phyloP scores from a whole-genome alignment of 352 stramenopile genomes.

The Thraustochytrium striatum region DNA sequence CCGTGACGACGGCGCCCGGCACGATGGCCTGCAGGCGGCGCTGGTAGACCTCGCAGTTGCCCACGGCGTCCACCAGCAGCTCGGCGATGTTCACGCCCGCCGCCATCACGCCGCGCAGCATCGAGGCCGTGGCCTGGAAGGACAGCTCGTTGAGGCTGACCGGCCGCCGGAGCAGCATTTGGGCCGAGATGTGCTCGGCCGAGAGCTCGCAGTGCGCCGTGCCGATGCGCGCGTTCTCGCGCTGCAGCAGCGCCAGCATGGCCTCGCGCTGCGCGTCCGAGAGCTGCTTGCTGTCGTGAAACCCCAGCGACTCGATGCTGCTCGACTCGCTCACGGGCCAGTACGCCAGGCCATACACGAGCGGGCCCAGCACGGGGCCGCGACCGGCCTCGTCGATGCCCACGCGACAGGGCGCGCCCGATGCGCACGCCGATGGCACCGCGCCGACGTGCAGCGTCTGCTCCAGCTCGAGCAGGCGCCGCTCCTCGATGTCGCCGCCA shows the following conservation, averaged over 20 bases:
- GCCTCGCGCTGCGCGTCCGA: conserved; percentile 72
- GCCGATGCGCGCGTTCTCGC: conserved; percentile 68
- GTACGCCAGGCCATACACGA: conserved; percentile 88
- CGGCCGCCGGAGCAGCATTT: conserved; percentile 82
- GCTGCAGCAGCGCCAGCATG: conserved; percentile 80
- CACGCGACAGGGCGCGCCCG: conserved; percentile 73
- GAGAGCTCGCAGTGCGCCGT: conserved; percentile 83
- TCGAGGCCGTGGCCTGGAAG: conserved; percentile 82
- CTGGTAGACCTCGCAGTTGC: conserved; percentile 81
- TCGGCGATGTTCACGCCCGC: conserved; percentile 75
- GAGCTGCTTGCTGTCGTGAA: conserved; percentile 90
- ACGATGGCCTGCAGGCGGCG: conserved; percentile 74
- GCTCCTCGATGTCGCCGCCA: too few species aligned
- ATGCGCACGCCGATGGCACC: conserved; percentile 63
- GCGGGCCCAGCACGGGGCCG: conserved; percentile 85
- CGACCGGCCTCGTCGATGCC: conserved; percentile 90
- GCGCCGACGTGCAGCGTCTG: conserved; percentile 63
- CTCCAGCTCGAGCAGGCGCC: neutral
- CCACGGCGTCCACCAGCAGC: conserved; percentile 90
- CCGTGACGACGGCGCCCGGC: conserved; percentile 80
- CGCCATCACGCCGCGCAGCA: conserved; percentile 80
- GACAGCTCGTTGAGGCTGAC: conserved; percentile 87
- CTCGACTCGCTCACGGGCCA: conserved; percentile 69
- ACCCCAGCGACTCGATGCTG: conserved; percentile 74
- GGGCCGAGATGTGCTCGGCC: conserved; percentile 85